Percentiles rank a stretch among this genome's conserved stretches.
These are phyloP conservation scores for Naegleria fowleri DNA, from an alignment of 208 protist genomes.

Conservation along the genomic window DNA sequence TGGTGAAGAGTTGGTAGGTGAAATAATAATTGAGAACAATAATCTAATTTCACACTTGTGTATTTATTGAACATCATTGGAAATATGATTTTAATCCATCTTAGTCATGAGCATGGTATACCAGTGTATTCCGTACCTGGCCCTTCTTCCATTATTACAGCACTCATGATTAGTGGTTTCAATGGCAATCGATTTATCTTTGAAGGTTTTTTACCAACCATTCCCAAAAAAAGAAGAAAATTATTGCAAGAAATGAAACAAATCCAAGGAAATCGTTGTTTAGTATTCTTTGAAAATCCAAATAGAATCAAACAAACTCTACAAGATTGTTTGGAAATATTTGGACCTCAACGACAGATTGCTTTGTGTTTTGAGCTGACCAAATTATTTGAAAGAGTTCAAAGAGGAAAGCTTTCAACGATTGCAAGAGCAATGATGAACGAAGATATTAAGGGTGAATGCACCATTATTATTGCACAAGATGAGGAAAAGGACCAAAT, in stretches of 20 bases:
- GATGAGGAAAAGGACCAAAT: too few relatives aligned
- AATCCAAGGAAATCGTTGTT: background rate
- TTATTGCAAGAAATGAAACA: background rate
- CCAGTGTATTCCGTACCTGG: conserved; percentile 13
- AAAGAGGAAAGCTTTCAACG: background rate
- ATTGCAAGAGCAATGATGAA: background rate
- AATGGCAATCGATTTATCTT: conserved; percentile 11
- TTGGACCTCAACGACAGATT: background rate
- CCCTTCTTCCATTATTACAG: background rate
- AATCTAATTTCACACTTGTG: too few relatives aligned
- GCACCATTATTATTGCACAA: conserved; percentile 1
- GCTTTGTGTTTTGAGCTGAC: background rate
- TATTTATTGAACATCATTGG: too few relatives aligned
- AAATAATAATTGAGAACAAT: too few relatives aligned
- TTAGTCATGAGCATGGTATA: background rate
- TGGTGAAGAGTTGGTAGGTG: background rate
- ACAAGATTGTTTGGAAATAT: background rate
- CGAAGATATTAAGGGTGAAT: background rate
- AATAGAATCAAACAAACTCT: background rate
- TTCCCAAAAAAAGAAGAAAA: background rate
- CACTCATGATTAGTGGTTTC: background rate
- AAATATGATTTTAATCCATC: background rate
- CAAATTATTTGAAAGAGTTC: background rate
- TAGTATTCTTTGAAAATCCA: conserved; percentile 12
- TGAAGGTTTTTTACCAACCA: conserved; percentile 20